Conservation (phyloP, 2,329 filamentous ascomycete genomes). For the Paracoccidioides lutzii region DNA sequence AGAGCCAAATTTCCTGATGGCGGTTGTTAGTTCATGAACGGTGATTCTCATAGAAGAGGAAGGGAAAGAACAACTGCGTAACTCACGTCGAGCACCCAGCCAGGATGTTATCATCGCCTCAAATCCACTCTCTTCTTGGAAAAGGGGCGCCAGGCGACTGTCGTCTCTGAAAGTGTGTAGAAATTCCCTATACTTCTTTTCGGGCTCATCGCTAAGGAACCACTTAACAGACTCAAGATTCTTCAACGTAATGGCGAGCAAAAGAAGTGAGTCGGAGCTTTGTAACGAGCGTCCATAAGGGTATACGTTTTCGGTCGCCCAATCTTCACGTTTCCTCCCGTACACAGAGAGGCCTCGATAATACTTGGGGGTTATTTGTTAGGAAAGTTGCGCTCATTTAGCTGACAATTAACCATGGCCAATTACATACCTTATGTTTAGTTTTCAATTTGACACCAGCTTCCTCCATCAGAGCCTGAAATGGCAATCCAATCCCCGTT, state of each 20-base stretch:
- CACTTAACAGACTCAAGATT: constrained; percentile 61
- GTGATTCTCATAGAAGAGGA: background rate
- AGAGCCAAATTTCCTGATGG: constrained; percentile 2
- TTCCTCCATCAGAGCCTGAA: constrained; percentile 53
- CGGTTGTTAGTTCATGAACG: background rate
- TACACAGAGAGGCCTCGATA: constrained; percentile 65
- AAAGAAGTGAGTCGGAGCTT: constrained; percentile 17
- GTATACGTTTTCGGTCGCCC: constrained; percentile 47
- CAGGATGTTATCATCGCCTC: constrained; percentile 46
- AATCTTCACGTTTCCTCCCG: constrained; percentile 57
- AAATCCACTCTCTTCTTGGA: constrained; percentile 47
- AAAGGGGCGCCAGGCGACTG: constrained; percentile 48
- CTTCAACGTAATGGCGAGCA: constrained; percentile 25
- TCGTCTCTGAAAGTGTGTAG: constrained; percentile 49
- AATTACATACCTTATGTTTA: constrained; percentile 25
- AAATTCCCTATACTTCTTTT: constrained; percentile 57
- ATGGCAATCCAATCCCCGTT: constrained; percentile 53
- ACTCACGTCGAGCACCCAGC: constrained; percentile 38
- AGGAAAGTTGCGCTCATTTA: constrained; percentile 1
- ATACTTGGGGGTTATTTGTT: constrained; percentile 37
- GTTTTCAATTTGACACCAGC: constrained; percentile 49
- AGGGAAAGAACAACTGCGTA: background rate
- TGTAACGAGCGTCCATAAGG: background rate
- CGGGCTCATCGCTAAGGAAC: constrained; percentile 60
- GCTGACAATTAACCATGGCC: background rate